Evolutionary conservation across 495 filamentous ascomycete genomes (phyloP).

Genomic region (Lophiotrema nucula): DNA sequence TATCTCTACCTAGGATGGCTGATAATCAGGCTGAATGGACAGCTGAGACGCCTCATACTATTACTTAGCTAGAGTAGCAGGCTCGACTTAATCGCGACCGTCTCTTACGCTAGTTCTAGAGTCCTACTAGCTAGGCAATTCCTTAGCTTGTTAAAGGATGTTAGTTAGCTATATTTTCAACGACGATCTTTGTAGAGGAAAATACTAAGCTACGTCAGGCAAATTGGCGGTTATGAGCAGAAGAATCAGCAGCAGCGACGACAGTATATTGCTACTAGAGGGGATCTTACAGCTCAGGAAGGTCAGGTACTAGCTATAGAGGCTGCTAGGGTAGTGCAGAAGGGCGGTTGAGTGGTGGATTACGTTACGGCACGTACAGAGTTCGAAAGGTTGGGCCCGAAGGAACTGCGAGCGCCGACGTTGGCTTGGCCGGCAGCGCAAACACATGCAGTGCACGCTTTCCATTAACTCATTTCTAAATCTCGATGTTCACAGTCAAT

Average conservation of each 20-base stretch:
- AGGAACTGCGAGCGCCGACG: no score
- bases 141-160: constrained; percentile 1
- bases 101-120: background rate
- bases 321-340: background rate
- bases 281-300: background rate
- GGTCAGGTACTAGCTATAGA: background rate
- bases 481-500: no score
- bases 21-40: background rate
- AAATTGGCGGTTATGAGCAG: background rate
- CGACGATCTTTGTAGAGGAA: constrained; percentile 3
- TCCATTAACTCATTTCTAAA: no score
- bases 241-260: background rate
- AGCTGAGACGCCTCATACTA: background rate
- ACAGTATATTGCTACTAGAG: constrained; percentile 1
- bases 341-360: no score
- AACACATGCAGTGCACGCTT: no score
- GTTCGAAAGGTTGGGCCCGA: no score
- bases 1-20: background rate
- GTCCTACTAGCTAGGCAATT: background rate
- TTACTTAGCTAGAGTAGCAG: background rate
- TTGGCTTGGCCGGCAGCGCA: no score
- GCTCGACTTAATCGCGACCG: background rate
- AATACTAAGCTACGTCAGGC: constrained; percentile 1
- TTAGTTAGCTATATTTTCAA: background rate
- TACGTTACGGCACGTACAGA: no score